Evolutionary conservation across 345 rosid species (phyloP), one percentile per base, ranked within the genome.

Genomic region (Nasturtium officinale): DNA sequence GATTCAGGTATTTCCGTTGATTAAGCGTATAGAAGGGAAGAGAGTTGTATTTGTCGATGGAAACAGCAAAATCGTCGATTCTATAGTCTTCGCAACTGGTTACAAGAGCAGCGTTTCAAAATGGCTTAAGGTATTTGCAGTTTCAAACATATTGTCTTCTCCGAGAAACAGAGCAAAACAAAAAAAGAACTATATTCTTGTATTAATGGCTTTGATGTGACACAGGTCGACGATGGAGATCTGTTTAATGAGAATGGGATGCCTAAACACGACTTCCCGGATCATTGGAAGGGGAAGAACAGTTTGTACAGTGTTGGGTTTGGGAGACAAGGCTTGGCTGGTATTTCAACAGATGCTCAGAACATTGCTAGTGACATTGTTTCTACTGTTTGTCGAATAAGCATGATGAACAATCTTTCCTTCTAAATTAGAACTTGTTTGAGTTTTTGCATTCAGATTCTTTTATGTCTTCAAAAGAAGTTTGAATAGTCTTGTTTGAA

Each of bases 1-100:
- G 60, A 78, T 87, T 50, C 15, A 57, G 73, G 86, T 84, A 73
- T 71, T 79, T 29, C 63, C 85, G 47, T 17, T 79, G 0, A 72
- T 87, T 4, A 65, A 61, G 45, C 46, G 46, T 48, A 72, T 87
- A 12, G 65, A 77, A 3, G 81, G 77, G 7, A 70, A 63, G 9
- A 45, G n/a, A 17, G 77, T 84, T 0, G 48, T 11, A 7, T 85
- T 87, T 25, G 72, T 52, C 13, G 67, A 82, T 60, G 83, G 80
- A 8, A 50, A 70, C 12, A 33, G 0, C 0, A 43, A 60, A 28
- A n/a, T 5, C 0, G 65, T 83, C 4, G 89, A 88, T 62, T 82
- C 81, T 6, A 78, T 88, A 8, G 67, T 88, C 32, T 88, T 88
- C 21, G 90, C 89, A 5, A 88, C 87, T 2, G 90, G 90, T 52